phyloP scores from a whole-genome alignment of 306 rosid species.

The Begonia masoniana region DNA sequence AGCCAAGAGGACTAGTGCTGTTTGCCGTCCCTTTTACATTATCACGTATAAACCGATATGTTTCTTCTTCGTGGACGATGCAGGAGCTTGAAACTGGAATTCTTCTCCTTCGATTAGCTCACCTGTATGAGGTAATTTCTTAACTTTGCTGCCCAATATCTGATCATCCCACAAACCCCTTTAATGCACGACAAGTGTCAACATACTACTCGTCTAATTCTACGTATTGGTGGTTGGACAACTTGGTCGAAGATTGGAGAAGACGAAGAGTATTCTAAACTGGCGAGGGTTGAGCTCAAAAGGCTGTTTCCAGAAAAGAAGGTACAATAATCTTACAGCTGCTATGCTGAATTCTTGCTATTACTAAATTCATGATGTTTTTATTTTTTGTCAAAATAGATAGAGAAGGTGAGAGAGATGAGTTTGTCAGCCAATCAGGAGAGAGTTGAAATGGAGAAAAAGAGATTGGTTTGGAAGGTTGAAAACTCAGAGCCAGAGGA shows the following conservation, averaged over 20 bases:
- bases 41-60: too few relatives aligned
- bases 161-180: not conserved
- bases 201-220: too few relatives aligned
- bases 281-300: slow-evolving; percentile 46
- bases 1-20: not conserved
- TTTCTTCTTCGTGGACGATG: slow-evolving; percentile 11
- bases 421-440: slow-evolving; percentile 72
- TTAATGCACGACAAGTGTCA: too few relatives aligned
- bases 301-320: slow-evolving; percentile 44
- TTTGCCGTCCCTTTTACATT: not conserved
- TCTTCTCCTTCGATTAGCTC: slow-evolving; percentile 67
- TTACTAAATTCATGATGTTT: slow-evolving; percentile 1
- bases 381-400: slow-evolving; percentile 21
- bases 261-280: slow-evolving; percentile 40
- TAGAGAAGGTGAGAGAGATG: slow-evolving; percentile 35
- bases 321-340: slow-evolving; percentile 20
- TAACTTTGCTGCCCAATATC: not conserved
- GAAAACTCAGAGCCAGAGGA: slow-evolving; percentile 28
- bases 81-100: slow-evolving; percentile 55
- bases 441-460: slow-evolving; percentile 64
- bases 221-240: too few relatives aligned
- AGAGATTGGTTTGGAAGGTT: slow-evolving; percentile 56
- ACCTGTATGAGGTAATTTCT: slow-evolving; percentile 52
- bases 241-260: slow-evolving; percentile 33
- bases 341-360: not conserved